These are phyloP conservation scores for Thielaviopsis ethacetica DNA, from an alignment of 2,329 filamentous ascomycete genomes.

Conservation along the genomic window DNA sequence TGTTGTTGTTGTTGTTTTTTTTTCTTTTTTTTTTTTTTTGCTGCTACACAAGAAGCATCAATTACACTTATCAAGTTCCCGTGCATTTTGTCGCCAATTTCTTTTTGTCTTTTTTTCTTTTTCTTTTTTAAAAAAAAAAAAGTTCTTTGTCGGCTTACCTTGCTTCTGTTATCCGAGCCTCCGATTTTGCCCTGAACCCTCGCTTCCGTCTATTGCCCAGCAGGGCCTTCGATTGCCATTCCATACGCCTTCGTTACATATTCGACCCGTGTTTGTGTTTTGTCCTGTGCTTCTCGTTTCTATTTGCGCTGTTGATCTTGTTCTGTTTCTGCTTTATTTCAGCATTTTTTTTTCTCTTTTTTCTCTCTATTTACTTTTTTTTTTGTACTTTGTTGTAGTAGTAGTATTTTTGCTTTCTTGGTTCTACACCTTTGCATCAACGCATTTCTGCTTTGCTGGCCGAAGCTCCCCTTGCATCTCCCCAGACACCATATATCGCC, in stretches of 20 bases:
- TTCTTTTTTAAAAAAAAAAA: no score
- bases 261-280: background rate
- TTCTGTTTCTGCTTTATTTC: background rate
- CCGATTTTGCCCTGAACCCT: background rate
- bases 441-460: background rate
- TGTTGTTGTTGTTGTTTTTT: background rate
- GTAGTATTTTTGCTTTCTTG: no score
- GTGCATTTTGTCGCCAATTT: no score
- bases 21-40: background rate
- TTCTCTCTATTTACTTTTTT: background rate
- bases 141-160: no score
- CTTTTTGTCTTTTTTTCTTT: no score
- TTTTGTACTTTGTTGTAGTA: background rate
- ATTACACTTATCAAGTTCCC: no score
- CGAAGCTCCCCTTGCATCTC: background rate
- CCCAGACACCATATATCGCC: background rate
- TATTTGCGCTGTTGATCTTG: background rate
- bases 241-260: background rate
- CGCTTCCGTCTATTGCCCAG: background rate
- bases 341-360: background rate
- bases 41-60: no score
- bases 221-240: background rate
- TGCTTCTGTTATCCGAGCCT: background rate
- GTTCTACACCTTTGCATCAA: no score
- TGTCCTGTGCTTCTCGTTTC: background rate